Evolutionary conservation across 805 yeast species (phyloP).

Genomic region (Wickerhamia fluorescens): DNA sequence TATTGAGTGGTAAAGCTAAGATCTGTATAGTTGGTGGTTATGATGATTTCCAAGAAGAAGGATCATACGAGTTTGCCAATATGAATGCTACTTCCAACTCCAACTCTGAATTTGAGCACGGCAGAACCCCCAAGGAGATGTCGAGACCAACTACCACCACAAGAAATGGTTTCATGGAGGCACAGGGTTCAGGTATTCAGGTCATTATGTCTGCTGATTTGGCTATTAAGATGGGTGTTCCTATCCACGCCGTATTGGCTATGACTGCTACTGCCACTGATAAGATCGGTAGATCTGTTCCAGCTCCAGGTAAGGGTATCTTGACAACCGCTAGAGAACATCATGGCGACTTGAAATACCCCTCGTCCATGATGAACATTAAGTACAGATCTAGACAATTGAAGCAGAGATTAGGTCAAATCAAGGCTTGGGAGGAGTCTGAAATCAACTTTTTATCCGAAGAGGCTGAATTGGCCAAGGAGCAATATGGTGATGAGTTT

Average conservation of each 20-base stretch:
- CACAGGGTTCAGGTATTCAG: slow-evolving; percentile 99
- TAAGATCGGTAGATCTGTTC: slow-evolving; percentile 97
- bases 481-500: slow-evolving; percentile 45
- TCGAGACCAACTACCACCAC: slow-evolving; percentile 96
- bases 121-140: slow-evolving; percentile 98
- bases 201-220: slow-evolving; percentile 91
- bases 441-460: slow-evolving; percentile 67
- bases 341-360: slow-evolving; percentile 71
- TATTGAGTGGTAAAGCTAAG: slow-evolving; percentile 89
- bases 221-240: slow-evolving; percentile 98
- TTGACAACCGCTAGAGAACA: slow-evolving; percentile 96
- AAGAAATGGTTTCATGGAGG: slow-evolving; percentile 98
- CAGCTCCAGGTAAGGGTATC: slow-evolving; percentile 99
- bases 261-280: slow-evolving; percentile 96
- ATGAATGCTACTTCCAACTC: slow-evolving; percentile 98
- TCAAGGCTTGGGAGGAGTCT: slow-evolving; percentile 75
- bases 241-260: slow-evolving; percentile 92
- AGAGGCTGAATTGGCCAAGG: slow-evolving; percentile 55
- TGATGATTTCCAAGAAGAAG: slow-evolving; percentile 99
- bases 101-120: slow-evolving; percentile 79
- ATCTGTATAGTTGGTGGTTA: slow-evolving; percentile 97
- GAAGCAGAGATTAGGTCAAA: slow-evolving; percentile 66
- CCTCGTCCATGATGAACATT: slow-evolving; percentile 76
- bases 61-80: slow-evolving; percentile 95
- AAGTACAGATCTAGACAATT: slow-evolving; percentile 92